Evolutionary conservation across 2,329 filamentous ascomycete genomes (phyloP), one percentile per base, ranked within the genome.

Genomic region (Seiridium unicorne): DNA sequence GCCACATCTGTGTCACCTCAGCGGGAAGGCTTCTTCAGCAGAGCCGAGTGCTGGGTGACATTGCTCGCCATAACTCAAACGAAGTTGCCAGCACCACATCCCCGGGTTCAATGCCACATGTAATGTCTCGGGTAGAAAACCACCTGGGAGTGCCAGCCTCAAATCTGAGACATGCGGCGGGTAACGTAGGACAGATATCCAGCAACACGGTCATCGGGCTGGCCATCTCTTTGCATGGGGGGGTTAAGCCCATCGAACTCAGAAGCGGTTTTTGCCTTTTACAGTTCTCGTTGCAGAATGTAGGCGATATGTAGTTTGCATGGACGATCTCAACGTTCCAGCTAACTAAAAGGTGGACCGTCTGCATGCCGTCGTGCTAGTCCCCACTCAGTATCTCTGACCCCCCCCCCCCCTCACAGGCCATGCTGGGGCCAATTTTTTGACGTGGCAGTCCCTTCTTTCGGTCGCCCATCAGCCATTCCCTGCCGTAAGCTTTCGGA

Each of bases 391-490:
- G 47, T 49, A 49, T 49, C 47, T 49, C 35, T 35, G 34, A 2
- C 5, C 49, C 35, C 35, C 35, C 40, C 32, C 40, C 44, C 36
- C 58, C 55, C 35, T 47, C 58, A 40, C 51, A 51, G 53, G 36
- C 34, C 5, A 47, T 57, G 42, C 61, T 60, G 55, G 60, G 66
- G 66, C 65, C 63, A 62, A 6, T 58, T 62, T 65, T 62, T 70
- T 70, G 70, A 72, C 70, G 70, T 72, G 70, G 70, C 69, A 69
- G 65, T 68, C 66, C 62, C 67, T 68, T 67, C 68, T 59, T 61
- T 61, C n/a, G 67, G 69, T 62, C 66, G 64, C 65, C 49, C 60
- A 56, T 63, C 64, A 64, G 69, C 65, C 66, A 68, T 65, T 63
- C 34, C 32, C 34, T 35, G 10, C 31, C 10, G 34, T 51, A 32